These are phyloP conservation scores for Eucalyptus lansdowneana DNA, from an alignment of 345 rosid genomes.

Conservation along the genomic window DNA sequence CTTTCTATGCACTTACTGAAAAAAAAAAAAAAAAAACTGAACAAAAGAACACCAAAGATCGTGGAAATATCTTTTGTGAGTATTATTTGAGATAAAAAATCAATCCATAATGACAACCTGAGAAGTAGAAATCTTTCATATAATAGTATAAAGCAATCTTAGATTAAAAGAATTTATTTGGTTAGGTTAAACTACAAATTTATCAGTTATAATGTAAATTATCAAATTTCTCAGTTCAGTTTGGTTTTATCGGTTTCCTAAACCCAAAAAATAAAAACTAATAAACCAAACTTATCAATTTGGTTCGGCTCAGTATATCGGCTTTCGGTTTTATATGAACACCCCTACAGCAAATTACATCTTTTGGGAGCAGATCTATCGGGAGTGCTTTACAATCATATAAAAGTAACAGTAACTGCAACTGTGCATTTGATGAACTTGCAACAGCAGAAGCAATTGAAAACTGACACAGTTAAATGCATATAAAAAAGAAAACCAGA, in stretches of 20 bases:
- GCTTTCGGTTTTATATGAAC: background rate
- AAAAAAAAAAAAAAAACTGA: background rate
- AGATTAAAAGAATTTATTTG: background rate
- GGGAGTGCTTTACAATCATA: background rate
- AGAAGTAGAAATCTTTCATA: background rate
- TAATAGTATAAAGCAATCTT: background rate
- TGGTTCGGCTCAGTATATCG: background rate
- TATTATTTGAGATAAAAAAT: background rate
- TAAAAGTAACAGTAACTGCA: background rate
- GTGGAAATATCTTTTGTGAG: background rate
- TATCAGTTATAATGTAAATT: background rate
- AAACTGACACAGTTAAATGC: background rate
- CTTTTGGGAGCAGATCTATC: background rate
- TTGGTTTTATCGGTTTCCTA: background rate
- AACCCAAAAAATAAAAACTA: background rate
- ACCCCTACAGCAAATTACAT: background rate
- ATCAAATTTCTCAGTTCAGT: background rate
- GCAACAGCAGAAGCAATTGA: background rate
- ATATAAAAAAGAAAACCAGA: background rate
- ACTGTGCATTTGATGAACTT: background rate
- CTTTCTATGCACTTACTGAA: background rate
- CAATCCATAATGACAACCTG: background rate
- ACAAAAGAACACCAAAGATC: background rate
- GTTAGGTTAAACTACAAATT: background rate
- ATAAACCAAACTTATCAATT: background rate